These are phyloP conservation scores for Naematelia aurantialba DNA, from an alignment of 768 basidiomycete genomes.

Conservation along the genomic window DNA sequence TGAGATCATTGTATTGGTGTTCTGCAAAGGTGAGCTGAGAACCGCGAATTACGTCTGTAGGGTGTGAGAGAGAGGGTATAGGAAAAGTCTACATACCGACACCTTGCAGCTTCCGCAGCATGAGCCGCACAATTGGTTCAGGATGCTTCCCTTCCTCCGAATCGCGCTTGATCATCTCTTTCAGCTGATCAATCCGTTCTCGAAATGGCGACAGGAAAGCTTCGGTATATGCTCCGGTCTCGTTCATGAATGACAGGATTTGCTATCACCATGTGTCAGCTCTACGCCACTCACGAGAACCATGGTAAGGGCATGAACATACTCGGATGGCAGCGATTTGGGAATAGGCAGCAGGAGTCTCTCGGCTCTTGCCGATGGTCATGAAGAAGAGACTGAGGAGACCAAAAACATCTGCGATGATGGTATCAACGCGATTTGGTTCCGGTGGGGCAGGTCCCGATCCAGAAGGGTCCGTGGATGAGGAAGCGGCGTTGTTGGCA, in stretches of 20 bases:
- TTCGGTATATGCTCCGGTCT: constrained; percentile 90
- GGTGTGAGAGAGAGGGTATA: not conserved
- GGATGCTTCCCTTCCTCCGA: constrained; percentile 76
- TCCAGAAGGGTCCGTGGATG: constrained; percentile 1
- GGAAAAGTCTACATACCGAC: constrained; percentile 63
- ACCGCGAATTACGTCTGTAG: constrained; percentile 1
- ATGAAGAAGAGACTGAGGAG: constrained; percentile 95
- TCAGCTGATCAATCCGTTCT: constrained; percentile 71
- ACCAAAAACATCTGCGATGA: constrained; percentile 91
- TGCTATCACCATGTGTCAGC: constrained; percentile 57
- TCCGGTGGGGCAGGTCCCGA: constrained; percentile 32
- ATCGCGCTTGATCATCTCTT: constrained; percentile 79
- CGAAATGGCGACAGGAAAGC: constrained; percentile 84
- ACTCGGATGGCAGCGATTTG: constrained; percentile 95
- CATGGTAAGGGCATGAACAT: constrained; percentile 53
- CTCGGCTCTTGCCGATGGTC: constrained; percentile 91
- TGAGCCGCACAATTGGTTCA: constrained; percentile 77
- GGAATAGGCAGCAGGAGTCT: constrained; percentile 90
- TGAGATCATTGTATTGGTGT: constrained; percentile 68
- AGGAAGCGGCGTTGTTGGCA: constrained; percentile 7
- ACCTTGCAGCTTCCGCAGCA: constrained; percentile 85
- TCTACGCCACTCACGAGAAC: not conserved
- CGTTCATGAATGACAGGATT: constrained; percentile 93
- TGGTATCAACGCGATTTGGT: constrained; percentile 84
- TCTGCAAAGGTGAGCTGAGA: constrained; percentile 55